phyloP scores from a whole-genome alignment of 1,284 basidiomycete genomes.

The Fomes fomentarius region DNA sequence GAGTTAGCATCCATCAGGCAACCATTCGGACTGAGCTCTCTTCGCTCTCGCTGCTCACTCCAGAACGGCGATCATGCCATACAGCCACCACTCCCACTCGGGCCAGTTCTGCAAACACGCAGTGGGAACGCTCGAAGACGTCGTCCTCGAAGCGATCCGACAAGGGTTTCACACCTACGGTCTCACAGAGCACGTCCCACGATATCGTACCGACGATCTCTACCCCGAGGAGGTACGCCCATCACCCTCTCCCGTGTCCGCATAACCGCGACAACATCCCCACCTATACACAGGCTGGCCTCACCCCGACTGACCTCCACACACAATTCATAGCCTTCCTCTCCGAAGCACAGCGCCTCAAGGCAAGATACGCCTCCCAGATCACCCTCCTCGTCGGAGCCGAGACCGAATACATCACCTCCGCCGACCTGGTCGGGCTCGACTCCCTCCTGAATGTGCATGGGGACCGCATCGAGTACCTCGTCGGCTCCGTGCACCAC shows the following conservation, averaged over 20 bases:
- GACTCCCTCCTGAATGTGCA: conserved; percentile 48
- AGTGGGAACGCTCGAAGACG: conserved; percentile 72
- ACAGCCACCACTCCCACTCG: conserved; percentile 94
- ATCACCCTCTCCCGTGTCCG: conserved; percentile 1
- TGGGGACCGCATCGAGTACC: conserved; percentile 73
- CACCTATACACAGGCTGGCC: conserved; percentile 46
- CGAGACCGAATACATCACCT: conserved; percentile 91
- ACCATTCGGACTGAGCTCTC: background rate
- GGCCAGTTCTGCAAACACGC: conserved; percentile 98
- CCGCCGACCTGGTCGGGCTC: conserved; percentile 65
- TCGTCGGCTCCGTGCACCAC: conserved; percentile 96
- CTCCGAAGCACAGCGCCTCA: conserved; percentile 77
- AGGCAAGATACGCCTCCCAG: conserved; percentile 54
- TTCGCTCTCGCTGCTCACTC: no score
- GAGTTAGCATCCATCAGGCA: no score
- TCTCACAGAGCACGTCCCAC: conserved; percentile 93
- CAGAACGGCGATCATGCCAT: conserved; percentile 61
- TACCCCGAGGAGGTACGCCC: conserved; percentile 93
- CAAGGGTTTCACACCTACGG: conserved; percentile 86
- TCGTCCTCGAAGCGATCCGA: conserved; percentile 78
- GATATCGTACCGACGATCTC: conserved; percentile 79
- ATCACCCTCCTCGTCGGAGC: conserved; percentile 88
- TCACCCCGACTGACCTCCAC: conserved; percentile 51
- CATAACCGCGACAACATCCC: no score
- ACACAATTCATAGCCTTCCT: conserved; percentile 73